Percentiles rank a stretch among this genome's conserved stretches.
Evolutionary conservation across 176 grass and related monocot genomes (phyloP).

Genomic region (Areca catechu): DNA sequence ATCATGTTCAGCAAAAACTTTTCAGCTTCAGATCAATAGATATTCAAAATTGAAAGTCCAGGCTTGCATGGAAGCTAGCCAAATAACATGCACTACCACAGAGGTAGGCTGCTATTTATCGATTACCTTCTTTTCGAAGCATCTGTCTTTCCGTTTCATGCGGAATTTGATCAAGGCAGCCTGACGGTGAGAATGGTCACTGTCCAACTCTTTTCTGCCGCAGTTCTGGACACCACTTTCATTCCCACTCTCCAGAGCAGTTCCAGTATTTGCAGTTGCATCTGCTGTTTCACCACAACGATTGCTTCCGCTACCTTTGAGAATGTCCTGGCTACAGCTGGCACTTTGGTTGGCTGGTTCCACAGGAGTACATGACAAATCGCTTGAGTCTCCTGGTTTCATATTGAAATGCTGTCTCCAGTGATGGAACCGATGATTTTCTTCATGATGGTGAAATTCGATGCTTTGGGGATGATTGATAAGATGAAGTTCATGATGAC

Average conservation of each 20-base stretch:
- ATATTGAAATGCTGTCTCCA: constrained; percentile 26
- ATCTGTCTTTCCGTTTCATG: constrained; percentile 96
- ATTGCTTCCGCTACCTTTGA: constrained; percentile 40
- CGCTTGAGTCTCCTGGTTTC: constrained; percentile 28
- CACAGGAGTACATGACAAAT: constrained; percentile 16
- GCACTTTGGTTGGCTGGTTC: constrained; percentile 38
- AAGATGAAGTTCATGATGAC: constrained; percentile 37
- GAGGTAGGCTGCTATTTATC: too few relatives aligned
- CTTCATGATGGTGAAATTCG: constrained; percentile 30
- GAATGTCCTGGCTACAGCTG: constrained; percentile 52
- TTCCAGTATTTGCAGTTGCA: constrained; percentile 24
- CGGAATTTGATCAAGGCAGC: constrained; percentile 86
- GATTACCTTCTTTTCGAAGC: constrained; percentile 88
- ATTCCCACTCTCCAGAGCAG: constrained; percentile 55
- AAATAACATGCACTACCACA: too few relatives aligned
- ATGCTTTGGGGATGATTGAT: constrained; percentile 14
- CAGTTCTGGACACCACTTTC: constrained; percentile 60
- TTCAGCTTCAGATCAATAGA: too few relatives aligned
- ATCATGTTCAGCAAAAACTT: too few relatives aligned
- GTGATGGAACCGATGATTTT: constrained; percentile 32
- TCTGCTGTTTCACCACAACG: constrained; percentile 55
- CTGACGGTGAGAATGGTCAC: constrained; percentile 45
- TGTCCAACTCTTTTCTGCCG: constrained; percentile 20
- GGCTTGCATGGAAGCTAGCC: too few relatives aligned
- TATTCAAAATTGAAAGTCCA: too few relatives aligned